Base-by-base conservation (phyloP, 768 basidiomycete species). In the Cystobasidium ongulense region DNA sequence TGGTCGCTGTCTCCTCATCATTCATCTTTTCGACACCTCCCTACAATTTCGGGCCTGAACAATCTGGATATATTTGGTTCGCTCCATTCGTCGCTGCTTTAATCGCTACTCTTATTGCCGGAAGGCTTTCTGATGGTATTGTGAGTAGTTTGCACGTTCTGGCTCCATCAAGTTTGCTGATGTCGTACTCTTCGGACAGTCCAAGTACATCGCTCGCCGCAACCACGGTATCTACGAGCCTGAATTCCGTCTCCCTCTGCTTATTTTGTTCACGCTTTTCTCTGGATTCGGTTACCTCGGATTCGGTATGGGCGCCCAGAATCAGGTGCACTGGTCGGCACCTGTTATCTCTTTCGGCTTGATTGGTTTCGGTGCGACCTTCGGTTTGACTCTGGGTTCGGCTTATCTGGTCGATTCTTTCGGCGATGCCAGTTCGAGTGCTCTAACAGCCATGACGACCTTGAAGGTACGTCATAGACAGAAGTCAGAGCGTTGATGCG, bases 261-360 rank as follows among this genome's bases (percentile, higher is more conserved):
- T 79, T n/a, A 52, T 76, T 52, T 76, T 80, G 57, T 80, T 78
- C 35, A 31, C 75, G 11, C 41, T 81, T 74, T 81, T 80, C 59
- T 79, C 78, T 17, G 65, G 74, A 15, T 71, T 79, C 21, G 77
- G 76, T 18, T 76, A 81, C 39, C 76, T 81, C 29, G 75, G 75
- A 15, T 78, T 73, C 64, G 78, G 75, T 1, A 31, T 52, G 15
- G 31, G 39, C 1, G n/a, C 59, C 7, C 15, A 10, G 3, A 38
- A 29, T 31, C 15, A 38, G 21, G 72, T 72, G 17, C 50, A 71
- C 1, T 76, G 74, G 71, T 73, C 72, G 11, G 74, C 71, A 0
- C 74, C 76, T 4, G 76, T 79, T 43, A 57, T 79, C 41, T 63
- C 43, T 35, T 38, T 61, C 25, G 73, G 76, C 39, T 38, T 78